A percentile compares a stretch with the other conserved stretches of the same genome.
Evolutionary conservation across 768 basidiomycete genomes (phyloP).

Genomic region (Phlegmacium glaucopus): DNA sequence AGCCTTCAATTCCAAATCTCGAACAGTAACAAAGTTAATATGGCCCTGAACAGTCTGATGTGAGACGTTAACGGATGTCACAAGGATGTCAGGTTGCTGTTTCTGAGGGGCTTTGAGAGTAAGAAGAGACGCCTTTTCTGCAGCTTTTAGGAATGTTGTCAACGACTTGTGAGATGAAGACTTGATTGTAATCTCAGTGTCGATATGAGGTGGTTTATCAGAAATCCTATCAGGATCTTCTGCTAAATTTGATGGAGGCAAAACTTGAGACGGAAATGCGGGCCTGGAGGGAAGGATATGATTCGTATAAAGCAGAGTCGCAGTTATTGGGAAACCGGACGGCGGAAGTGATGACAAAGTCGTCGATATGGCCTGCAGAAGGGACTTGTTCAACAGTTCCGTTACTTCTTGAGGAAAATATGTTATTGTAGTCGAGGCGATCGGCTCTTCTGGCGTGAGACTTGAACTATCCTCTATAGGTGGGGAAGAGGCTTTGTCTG

Average conservation of each 20-base stretch:
- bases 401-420: slow-evolving; percentile 49
- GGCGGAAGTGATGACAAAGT: slow-evolving; percentile 43
- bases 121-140: slow-evolving; percentile 72
- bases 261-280: slow-evolving; percentile 46
- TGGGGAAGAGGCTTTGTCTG: slow-evolving; percentile 5
- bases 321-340: slow-evolving; percentile 68
- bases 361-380: slow-evolving; percentile 64
- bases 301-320: slow-evolving; percentile 72
- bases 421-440: slow-evolving; percentile 6
- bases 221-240: slow-evolving; percentile 4
- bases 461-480: slow-evolving; percentile 3
- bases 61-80: slow-evolving; percentile 48
- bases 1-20: slow-evolving; percentile 61
- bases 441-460: slow-evolving; percentile 5
- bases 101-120: slow-evolving; percentile 64
- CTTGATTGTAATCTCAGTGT: slow-evolving; percentile 65
- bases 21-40: slow-evolving; percentile 51
- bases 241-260: slow-evolving; percentile 23
- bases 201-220: slow-evolving; percentile 25
- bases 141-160: slow-evolving; percentile 71
- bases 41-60: slow-evolving; percentile 60
- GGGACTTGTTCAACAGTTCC: slow-evolving; percentile 51
- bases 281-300: slow-evolving; percentile 82
- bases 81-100: slow-evolving; percentile 51
- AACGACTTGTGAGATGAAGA: slow-evolving; percentile 80